Evolutionary conservation across 1,139 yeast genomes (phyloP), one percentile per base, ranked within the genome.

Genomic region (Suhomyces coccinellae): DNA sequence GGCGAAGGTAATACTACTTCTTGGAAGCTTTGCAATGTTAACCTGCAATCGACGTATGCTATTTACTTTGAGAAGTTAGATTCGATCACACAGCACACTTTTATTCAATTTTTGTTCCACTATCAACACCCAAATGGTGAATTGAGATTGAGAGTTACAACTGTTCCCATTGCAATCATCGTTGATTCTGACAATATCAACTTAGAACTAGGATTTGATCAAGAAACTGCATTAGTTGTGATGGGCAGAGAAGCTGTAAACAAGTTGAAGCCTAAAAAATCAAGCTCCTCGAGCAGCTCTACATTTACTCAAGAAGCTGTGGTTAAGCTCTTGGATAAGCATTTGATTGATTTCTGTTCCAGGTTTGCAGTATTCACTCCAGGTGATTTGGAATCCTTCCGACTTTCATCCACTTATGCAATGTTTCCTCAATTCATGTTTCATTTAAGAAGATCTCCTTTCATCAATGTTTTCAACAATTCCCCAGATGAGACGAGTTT

Each of bases 361-460:
- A 81, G 90, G 55, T 91, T 87, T 66, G 97, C 96, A 29, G 95
- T 88, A 56, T 93, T 86, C 65, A 78, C 83, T 52, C 86, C 85
- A 59, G 95, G 89, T 50, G 85, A 79, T 49, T 77, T 91, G 36
- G 71, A 75, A 33, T 83, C 95, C 20, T 93, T 93, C 72, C 75
- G 91, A 55, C 72, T 93, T 49, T 78, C 95, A 0, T 84, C 83
- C 48, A 80, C 85, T 56, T 91, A 86, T 66, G 83, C 95, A 22
- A 71, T 90, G 63, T 73, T 83, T 47, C 93, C 93, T 1, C 93
- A 85, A 58, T 86, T 85, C 59, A 67, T 85, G 59, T 86, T 79
- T 63, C 90, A 85, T 62, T 69, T 86, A 53, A 71, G 91, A 57
- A 71, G 93, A 47, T 82, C 89, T 2, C 86, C 80, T 43, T 81